Evolutionary conservation across 164 flowering plant species (phyloP).

Genomic region (Vitis riparia): DNA sequence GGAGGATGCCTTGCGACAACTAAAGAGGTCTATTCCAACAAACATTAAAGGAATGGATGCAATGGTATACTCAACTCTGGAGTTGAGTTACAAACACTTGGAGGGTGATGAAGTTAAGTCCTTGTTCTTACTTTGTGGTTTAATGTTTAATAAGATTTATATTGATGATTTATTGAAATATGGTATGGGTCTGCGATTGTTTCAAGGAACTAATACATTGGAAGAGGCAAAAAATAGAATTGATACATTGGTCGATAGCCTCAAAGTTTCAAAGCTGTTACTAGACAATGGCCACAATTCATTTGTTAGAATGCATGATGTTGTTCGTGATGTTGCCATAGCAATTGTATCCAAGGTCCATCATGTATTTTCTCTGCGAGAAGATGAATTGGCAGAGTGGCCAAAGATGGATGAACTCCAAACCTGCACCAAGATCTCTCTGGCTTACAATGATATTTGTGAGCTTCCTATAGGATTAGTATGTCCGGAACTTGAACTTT

Average conservation of each 20-base stretch:
- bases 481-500: background rate
- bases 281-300: background rate
- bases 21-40: background rate
- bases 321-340: background rate
- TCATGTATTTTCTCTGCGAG: background rate
- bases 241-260: background rate
- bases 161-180: background rate
- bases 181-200: background rate
- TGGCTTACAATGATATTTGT: background rate
- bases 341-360: background rate
- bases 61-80: too few species aligned
- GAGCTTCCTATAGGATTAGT: background rate
- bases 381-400: background rate
- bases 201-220: background rate
- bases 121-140: too few species aligned
- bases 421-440: background rate
- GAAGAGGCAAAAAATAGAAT: background rate
- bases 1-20: background rate
- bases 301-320: too few species aligned
- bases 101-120: too few species aligned
- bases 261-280: background rate
- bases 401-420: background rate
- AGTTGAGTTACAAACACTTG: too few species aligned
- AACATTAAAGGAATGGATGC: too few species aligned
- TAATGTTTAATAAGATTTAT: background rate